Conservation (phyloP, 2,329 filamentous ascomycete genomes). For the Colletotrichum aenigma region DNA sequence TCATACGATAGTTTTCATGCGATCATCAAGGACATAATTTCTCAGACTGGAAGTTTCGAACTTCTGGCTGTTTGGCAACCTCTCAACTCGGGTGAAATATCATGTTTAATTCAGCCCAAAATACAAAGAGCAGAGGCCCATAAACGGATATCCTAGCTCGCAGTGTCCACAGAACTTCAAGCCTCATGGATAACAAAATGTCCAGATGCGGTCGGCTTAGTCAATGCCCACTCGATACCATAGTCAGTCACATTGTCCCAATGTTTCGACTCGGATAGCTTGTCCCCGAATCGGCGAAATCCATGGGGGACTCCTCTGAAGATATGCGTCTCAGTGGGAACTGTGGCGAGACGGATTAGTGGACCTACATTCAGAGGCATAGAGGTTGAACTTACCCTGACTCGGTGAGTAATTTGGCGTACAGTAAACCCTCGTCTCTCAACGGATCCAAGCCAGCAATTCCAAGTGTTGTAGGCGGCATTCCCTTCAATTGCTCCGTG, state of each 20-base stretch:
- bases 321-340: constrained; percentile 51
- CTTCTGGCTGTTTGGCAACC: not conserved
- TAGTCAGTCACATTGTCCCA: constrained; percentile 48
- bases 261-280: constrained; percentile 38
- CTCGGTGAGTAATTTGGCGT: constrained; percentile 44
- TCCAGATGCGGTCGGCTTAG: constrained; percentile 32
- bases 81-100: not conserved
- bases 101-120: not conserved
- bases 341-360: constrained; percentile 29
- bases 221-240: constrained; percentile 46
- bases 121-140: not conserved
- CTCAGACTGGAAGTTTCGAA: not conserved
- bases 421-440: constrained; percentile 53
- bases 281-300: constrained; percentile 43
- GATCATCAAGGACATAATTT: not conserved
- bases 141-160: not conserved
- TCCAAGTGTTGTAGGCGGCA: constrained; percentile 49
- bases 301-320: constrained; percentile 60
- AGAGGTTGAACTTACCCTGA: constrained; percentile 39
- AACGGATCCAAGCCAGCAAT: constrained; percentile 51
- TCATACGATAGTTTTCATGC: not conserved
- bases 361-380: not conserved
- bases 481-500: constrained; percentile 36
- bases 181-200: constrained; percentile 22
- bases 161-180: not conserved